These are phyloP conservation scores for Naganishia randhawae DNA, from an alignment of 768 basidiomycete genomes.

Conservation along the genomic window DNA sequence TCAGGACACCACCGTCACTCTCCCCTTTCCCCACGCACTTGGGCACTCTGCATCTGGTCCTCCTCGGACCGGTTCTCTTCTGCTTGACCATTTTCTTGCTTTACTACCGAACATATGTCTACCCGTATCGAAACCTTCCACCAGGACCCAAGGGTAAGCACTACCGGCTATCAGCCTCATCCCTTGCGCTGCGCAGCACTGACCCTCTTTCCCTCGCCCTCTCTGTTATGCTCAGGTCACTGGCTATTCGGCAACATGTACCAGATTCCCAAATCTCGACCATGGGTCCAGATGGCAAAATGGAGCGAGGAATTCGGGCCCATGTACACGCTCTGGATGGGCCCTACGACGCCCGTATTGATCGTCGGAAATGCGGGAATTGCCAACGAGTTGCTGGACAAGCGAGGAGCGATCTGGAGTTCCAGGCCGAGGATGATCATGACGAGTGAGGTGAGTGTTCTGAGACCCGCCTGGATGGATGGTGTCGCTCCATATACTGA, in stretches of 20 bases:
- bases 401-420: constrained; percentile 35
- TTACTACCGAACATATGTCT: constrained; percentile 11
- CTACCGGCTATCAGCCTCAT: no score
- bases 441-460: constrained; percentile 20
- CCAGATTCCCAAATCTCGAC: constrained; percentile 34
- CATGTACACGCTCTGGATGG: constrained; percentile 35
- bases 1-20: constrained; percentile 7
- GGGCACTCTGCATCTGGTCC: constrained; percentile 4
- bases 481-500: background rate
- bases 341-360: constrained; percentile 30
- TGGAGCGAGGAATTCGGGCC: constrained; percentile 37
- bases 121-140: constrained; percentile 17
- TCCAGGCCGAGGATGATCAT: constrained; percentile 36
- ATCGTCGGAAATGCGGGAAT: constrained; percentile 33
- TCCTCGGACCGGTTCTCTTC: constrained; percentile 16
- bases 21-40: constrained; percentile 11
- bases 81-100: background rate
- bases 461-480: background rate
- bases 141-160: constrained; percentile 15
- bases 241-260: constrained; percentile 33
- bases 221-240: background rate
- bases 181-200: no score
- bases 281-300: constrained; percentile 37
- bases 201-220: background rate
- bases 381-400: constrained; percentile 37